Evolutionary conservation across 2,329 filamentous ascomycete species (phyloP).

Genomic region (Aspergillus sp.): DNA sequence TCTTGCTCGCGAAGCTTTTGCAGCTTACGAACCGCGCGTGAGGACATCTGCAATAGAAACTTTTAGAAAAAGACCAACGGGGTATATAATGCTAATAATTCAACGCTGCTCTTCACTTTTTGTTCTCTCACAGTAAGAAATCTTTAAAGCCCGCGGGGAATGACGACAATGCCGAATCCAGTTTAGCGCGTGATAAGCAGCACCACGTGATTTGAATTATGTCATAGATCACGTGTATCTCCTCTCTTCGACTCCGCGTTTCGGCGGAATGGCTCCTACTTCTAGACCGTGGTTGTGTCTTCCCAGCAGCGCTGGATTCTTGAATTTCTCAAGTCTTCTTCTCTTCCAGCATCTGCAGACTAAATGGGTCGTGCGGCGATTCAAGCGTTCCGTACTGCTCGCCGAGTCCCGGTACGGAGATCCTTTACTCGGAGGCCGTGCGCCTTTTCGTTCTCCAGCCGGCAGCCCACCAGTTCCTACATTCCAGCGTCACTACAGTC

Average conservation of each 20-base stretch:
- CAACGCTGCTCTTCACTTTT: not conserved
- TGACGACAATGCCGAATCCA: slow-evolving; percentile 23
- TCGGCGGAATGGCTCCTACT: slow-evolving; percentile 4
- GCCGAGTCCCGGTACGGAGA: slow-evolving; percentile 39
- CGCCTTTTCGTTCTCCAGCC: slow-evolving; percentile 29
- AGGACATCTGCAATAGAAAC: slow-evolving; percentile 48
- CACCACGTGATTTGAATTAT: slow-evolving; percentile 13
- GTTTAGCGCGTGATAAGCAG: slow-evolving; percentile 14
- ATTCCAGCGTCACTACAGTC: slow-evolving; percentile 32
- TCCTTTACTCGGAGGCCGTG: slow-evolving; percentile 29
- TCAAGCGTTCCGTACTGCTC: slow-evolving; percentile 41
- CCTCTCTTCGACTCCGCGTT: slow-evolving; percentile 1
- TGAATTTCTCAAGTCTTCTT: not conserved
- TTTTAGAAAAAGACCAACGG: not conserved
- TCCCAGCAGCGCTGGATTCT: slow-evolving; percentile 7
- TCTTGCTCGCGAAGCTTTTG: slow-evolving; percentile 55
- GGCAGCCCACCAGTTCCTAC: slow-evolving; percentile 27
- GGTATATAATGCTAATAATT: not conserved
- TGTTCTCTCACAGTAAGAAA: not conserved
- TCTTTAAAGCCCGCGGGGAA: slow-evolving; percentile 18
- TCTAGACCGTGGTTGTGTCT: not conserved
- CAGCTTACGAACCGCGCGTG: slow-evolving; percentile 56
- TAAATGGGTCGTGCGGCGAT: slow-evolving; percentile 43
- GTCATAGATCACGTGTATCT: not conserved
- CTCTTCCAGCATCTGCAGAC: slow-evolving; percentile 9